Percentiles rank a stretch among this genome's conserved stretches.
phyloP scores from a whole-genome alignment of 371 early-diverging fungal genomes.

The Entomophthora muscae region DNA sequence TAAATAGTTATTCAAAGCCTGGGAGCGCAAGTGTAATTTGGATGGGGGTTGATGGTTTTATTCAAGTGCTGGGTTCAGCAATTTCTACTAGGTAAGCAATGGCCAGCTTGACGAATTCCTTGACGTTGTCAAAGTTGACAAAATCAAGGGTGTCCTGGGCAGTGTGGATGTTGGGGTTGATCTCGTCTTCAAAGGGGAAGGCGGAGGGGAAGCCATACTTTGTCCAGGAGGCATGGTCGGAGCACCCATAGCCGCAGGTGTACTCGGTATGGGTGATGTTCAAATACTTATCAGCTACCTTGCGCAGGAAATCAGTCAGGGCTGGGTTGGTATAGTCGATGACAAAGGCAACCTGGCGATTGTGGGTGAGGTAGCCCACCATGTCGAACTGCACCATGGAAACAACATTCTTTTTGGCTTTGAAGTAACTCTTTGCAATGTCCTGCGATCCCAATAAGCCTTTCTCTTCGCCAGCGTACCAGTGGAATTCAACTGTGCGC shows the following conservation, averaged over 20 bases:
- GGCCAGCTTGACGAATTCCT: slow-evolving; percentile 61
- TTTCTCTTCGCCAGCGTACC: slow-evolving; percentile 80
- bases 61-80: not conserved
- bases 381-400: slow-evolving; percentile 61
- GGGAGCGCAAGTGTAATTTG: too few species aligned
- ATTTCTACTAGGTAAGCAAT: slow-evolving; percentile 74
- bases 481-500: slow-evolving; percentile 89
- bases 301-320: slow-evolving; percentile 41
- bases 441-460: slow-evolving; percentile 79
- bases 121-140: slow-evolving; percentile 67
- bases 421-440: slow-evolving; percentile 51
- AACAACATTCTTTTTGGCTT: slow-evolving; percentile 32
- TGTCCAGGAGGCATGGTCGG: slow-evolving; percentile 89
- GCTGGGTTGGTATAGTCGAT: slow-evolving; percentile 57
- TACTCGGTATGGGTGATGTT: slow-evolving; percentile 5
- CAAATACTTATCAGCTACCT: slow-evolving; percentile 11
- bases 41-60: too few species aligned
- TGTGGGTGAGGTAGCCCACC: slow-evolving; percentile 54
- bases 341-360: slow-evolving; percentile 51
- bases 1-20: too few species aligned
- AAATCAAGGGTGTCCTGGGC: slow-evolving; percentile 44
- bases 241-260: slow-evolving; percentile 51
- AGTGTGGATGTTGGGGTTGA: slow-evolving; percentile 45
- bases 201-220: slow-evolving; percentile 62
- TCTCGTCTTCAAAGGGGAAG: slow-evolving; percentile 61